Evolutionary conservation across 1,284 basidiomycete genomes (phyloP).

Genomic region (Apiotrichum mycotoxinovorans): DNA sequence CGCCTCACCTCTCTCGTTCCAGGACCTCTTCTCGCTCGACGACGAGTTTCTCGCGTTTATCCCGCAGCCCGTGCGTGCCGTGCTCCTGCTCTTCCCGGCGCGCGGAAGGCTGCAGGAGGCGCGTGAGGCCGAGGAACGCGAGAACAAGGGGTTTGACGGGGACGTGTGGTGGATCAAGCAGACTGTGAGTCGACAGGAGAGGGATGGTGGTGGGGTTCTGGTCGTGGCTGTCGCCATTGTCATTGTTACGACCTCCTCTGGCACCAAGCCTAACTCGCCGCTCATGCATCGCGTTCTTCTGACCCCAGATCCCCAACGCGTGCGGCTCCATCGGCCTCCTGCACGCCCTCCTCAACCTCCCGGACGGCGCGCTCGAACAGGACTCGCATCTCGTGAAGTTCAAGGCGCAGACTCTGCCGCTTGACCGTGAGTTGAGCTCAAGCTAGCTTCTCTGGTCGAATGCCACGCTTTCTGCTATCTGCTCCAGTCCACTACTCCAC

Average conservation of each 20-base stretch:
- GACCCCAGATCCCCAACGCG: slow-evolving; percentile 69
- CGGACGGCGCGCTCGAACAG: slow-evolving; percentile 22
- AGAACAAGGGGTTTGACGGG: slow-evolving; percentile 31
- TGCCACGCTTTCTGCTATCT: background rate
- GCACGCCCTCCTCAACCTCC: slow-evolving; percentile 58
- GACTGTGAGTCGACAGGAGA: slow-evolving; percentile 40
- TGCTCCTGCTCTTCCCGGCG: slow-evolving; percentile 77
- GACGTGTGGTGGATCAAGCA: slow-evolving; percentile 53
- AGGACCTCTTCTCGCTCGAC: slow-evolving; percentile 79
- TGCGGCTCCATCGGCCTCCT: slow-evolving; percentile 85
- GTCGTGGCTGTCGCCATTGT: too few relatives aligned
- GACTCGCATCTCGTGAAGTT: slow-evolving; percentile 38
- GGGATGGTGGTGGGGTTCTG: background rate
- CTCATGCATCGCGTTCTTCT: background rate
- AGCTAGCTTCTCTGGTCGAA: background rate
- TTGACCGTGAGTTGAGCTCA: slow-evolving; percentile 26
- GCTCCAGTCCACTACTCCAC: background rate
- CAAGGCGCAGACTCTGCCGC: slow-evolving; percentile 36
- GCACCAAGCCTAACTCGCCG: too few relatives aligned
- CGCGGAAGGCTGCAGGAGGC: slow-evolving; percentile 56
- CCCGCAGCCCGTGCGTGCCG: slow-evolving; percentile 68
- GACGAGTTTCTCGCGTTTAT: slow-evolving; percentile 69
- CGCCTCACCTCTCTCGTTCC: slow-evolving; percentile 59
- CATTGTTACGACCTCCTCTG: too few relatives aligned
- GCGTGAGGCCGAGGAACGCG: slow-evolving; percentile 53